phyloP scores from a whole-genome alignment of 805 yeast genomes.

The Starmerella stellata region DNA sequence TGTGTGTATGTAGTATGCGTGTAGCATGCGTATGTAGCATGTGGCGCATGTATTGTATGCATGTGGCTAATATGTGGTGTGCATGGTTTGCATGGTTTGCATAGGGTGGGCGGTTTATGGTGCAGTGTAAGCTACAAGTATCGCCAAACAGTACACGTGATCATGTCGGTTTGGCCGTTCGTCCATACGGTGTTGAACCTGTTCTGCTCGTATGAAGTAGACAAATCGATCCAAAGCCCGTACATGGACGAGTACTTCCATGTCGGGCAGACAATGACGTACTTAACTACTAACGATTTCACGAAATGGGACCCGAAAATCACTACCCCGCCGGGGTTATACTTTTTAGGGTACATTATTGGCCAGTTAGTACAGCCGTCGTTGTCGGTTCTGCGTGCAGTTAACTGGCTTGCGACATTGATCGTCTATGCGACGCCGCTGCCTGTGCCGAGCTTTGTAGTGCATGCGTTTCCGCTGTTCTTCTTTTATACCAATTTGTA shows the following conservation, averaged over 20 bases:
- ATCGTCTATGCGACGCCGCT: neutral
- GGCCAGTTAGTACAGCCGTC: constrained; percentile 12
- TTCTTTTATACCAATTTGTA: constrained; percentile 57
- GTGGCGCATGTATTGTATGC: too few relatives aligned
- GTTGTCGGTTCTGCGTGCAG: constrained; percentile 29
- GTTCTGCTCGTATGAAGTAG: constrained; percentile 5
- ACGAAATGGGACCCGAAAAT: constrained; percentile 69
- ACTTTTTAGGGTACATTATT: constrained; percentile 24
- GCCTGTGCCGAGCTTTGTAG: constrained; percentile 15
- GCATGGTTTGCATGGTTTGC: too few relatives aligned
- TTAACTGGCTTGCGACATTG: constrained; percentile 32
- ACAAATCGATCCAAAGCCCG: constrained; percentile 14
- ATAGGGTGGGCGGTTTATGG: too few relatives aligned
- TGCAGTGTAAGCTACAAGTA: too few relatives aligned
- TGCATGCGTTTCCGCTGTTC: constrained; percentile 49
- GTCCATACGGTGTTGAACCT: neutral
- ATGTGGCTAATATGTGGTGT: too few relatives aligned
- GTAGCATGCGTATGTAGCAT: too few relatives aligned
- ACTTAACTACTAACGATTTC: constrained; percentile 39
- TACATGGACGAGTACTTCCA: constrained; percentile 68
- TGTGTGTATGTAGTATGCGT: too few relatives aligned
- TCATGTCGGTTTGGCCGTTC: neutral
- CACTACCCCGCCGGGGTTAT: constrained; percentile 93
- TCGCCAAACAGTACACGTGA: too few relatives aligned
- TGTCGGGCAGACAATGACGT: constrained; percentile 54